Conservation (phyloP, 106 monocot genomes). For the Alisma plantagoaquatica region DNA sequence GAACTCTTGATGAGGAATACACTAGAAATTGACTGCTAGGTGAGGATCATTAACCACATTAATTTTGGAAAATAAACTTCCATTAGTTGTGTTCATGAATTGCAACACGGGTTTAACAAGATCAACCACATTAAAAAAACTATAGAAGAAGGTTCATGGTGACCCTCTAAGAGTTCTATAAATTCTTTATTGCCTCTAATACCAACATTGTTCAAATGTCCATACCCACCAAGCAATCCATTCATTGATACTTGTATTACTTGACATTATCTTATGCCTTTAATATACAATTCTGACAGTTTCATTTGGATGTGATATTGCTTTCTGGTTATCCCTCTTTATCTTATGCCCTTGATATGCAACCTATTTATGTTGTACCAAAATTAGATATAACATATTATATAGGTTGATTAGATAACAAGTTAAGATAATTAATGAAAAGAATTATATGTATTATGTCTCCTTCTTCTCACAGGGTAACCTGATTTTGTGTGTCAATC, state of each 20-base stretch:
- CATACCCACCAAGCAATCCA: slow-evolving; percentile 91
- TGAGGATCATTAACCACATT: slow-evolving; percentile 26
- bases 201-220: slow-evolving; percentile 62
- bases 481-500: too few species aligned
- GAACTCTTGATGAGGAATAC: slow-evolving; percentile 92
- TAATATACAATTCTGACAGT: slow-evolving; percentile 80
- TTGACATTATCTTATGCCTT: slow-evolving; percentile 93
- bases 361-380: too few species aligned
- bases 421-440: too few species aligned
- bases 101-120: slow-evolving; percentile 95
- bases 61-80: slow-evolving; percentile 40
- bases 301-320: slow-evolving; percentile 22
- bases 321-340: slow-evolving; percentile 6
- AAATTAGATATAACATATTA: too few species aligned
- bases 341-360: too few species aligned
- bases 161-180: slow-evolving; percentile 30
- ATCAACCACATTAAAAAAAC: slow-evolving; percentile 28
- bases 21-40: slow-evolving; percentile 73
- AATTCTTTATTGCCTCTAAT: slow-evolving; percentile 81
- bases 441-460: too few species aligned
- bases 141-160: background rate
- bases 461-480: too few species aligned
- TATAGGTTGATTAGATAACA: too few species aligned
- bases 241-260: slow-evolving; percentile 86
- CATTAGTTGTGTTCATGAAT: slow-evolving; percentile 74